A percentile compares a stretch with the other conserved stretches of the same genome.
Evolutionary conservation across 2,329 filamentous ascomycete species (phyloP).

Genomic region (Seiridium cupressi): DNA sequence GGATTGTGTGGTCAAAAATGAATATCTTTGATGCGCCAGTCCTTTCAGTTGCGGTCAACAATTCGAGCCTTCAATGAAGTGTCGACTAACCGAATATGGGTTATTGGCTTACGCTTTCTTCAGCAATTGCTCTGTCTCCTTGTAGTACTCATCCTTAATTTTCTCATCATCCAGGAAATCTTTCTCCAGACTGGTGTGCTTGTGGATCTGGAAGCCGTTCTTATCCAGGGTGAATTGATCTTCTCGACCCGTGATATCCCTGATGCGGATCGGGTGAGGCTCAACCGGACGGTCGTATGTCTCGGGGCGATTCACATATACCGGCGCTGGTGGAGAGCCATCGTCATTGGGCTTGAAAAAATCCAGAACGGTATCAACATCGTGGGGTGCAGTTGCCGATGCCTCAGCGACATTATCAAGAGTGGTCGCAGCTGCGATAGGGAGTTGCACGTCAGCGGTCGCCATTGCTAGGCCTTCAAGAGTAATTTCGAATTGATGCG

Average conservation of each 20-base stretch:
- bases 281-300: slow-evolving; percentile 29
- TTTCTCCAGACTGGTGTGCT: slow-evolving; percentile 29
- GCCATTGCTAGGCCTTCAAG: slow-evolving; percentile 16
- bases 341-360: slow-evolving; percentile 40
- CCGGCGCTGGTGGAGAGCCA: slow-evolving; percentile 35
- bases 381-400: slow-evolving; percentile 12
- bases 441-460: slow-evolving; percentile 23
- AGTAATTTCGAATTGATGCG: too few relatives aligned
- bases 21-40: slow-evolving; percentile 50
- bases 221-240: slow-evolving; percentile 34
- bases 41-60: slow-evolving; percentile 24
- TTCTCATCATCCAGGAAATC: slow-evolving; percentile 52
- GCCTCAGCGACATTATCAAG: slow-evolving; percentile 12
- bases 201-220: slow-evolving; percentile 35
- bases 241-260: slow-evolving; percentile 35
- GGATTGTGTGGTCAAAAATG: slow-evolving; percentile 61
- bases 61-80: background rate
- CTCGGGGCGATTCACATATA: slow-evolving; percentile 32
- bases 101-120: slow-evolving; percentile 49
- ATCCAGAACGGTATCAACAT: slow-evolving; percentile 35
- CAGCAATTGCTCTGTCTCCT: slow-evolving; percentile 66
- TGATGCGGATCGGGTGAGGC: slow-evolving; percentile 28
- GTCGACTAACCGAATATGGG: background rate
- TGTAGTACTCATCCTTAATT: slow-evolving; percentile 68
- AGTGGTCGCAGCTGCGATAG: slow-evolving; percentile 14